Evolutionary conservation across 23 red algal species (phyloP).

Genomic region (Cyanidiococcus yangmingshanensis): DNA sequence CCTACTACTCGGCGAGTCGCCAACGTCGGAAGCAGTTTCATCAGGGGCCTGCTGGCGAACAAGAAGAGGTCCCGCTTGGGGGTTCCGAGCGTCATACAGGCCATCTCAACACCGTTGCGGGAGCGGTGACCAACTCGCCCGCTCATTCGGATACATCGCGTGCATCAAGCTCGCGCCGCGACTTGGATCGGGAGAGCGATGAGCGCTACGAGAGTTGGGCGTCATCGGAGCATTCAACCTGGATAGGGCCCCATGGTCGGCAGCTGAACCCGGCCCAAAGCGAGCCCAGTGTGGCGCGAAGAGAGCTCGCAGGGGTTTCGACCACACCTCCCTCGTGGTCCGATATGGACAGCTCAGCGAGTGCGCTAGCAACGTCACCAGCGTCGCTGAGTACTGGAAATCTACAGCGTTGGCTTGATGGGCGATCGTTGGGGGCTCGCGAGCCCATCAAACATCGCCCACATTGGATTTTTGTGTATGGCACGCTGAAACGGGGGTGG

Average conservation of each 20-base stretch:
- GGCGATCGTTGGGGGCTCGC: background rate
- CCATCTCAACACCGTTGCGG: background rate
- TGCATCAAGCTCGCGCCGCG: background rate
- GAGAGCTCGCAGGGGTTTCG: background rate
- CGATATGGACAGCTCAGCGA: background rate
- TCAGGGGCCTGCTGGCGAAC: background rate
- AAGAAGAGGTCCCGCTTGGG: background rate
- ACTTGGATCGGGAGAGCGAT: background rate
- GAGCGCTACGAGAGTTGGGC: background rate
- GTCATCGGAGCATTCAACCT: background rate
- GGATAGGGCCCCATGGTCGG: background rate
- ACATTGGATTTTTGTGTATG: conserved; percentile 74
- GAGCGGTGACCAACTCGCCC: background rate
- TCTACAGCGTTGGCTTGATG: background rate
- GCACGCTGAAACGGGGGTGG: conserved; percentile 78
- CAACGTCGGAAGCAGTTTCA: background rate
- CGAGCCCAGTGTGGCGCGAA: background rate
- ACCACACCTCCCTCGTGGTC: background rate
- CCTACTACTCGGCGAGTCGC: background rate
- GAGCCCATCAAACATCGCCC: conserved; percentile 8
- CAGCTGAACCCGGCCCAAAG: background rate
- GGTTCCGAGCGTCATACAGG: background rate
- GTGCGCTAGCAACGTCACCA: background rate
- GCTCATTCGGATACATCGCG: background rate
- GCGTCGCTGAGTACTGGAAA: background rate